Base-by-base conservation (phyloP, 1,284 basidiomycete genomes). In the Rhodotorula sp. region DNA sequence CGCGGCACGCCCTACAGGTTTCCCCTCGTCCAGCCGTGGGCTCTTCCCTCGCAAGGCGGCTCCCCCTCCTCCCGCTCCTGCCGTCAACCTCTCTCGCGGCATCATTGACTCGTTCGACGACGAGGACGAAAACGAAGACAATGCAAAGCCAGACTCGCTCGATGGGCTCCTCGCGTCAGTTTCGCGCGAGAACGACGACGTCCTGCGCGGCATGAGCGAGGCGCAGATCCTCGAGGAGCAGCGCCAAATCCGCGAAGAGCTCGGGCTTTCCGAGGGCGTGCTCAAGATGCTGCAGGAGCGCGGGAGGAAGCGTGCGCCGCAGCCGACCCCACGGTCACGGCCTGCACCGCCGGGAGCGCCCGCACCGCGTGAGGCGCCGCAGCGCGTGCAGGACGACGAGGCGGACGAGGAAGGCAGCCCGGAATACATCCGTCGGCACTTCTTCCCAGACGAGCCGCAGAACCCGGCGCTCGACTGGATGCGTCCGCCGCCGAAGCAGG, bases 361-460 rank as follows among this genome's bases (percentile, higher is more conserved):
- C 10, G 57, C 44, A 37, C 39, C 29, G 21, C 17, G 17, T n/a
- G 22, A 13, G 41, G 21, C 39, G 17, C 15, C 29, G 8, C 29
- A 8, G 37, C 7, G 9, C 13, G 22, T 22, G n/a, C 29, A 44
- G 41, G 59, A 61, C 3, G 57, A 25, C 22, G 70, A 64, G 15
- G 62, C 57, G 9, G 64, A 66, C 7, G 89, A 90, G 69, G 88
- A 90, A 78, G 91, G 90, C 10, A 89, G 89, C 0, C 88, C 92
- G 10, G 91, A 93, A 79, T 86, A 90, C 75, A 94, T 96, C 75
- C 89, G 91, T 57, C 85, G 85, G 44, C 88, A 88, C 48, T 97
- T 89, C 84, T 97, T 97, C 80, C 92, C 94, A 0, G 82, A 87
- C 69, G 87, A 84, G 61, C 80, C 83, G 8, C 70, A 86, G 0